These are phyloP conservation scores for Trypanosoma vivax DNA, from an alignment of 208 protist genomes.

Conservation along the genomic window DNA sequence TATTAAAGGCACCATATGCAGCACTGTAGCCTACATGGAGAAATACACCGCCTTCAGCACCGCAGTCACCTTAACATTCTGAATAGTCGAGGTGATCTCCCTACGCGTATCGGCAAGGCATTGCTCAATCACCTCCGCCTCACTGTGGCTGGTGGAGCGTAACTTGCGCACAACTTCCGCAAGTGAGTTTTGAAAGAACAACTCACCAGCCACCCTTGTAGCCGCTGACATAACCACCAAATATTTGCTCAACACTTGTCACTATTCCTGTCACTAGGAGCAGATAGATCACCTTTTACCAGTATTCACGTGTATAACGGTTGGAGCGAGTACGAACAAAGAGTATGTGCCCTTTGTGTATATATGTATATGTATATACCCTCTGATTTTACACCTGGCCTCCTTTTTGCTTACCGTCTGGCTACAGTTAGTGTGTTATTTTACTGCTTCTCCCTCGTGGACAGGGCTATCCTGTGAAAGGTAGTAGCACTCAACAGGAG, in stretches of 20 bases:
- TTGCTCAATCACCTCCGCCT: conserved; percentile 89
- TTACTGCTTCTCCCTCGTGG: too few relatives aligned
- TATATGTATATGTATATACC: too few relatives aligned
- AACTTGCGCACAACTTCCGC: conserved; percentile 94
- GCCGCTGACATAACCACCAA: conserved; percentile 20
- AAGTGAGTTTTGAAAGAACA: conserved; percentile 86
- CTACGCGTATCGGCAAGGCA: conserved; percentile 92
- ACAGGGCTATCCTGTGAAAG: too few relatives aligned
- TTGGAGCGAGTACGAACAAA: too few relatives aligned
- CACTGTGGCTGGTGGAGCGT: conserved; percentile 81
- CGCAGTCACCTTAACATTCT: conserved; percentile 89
- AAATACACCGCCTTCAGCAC: conserved; percentile 98
- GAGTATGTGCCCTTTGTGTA: too few relatives aligned
- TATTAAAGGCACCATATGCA: conserved; percentile 93
- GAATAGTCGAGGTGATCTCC: conserved; percentile 87
- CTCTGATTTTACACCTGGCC: too few relatives aligned
- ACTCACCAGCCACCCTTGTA: conserved; percentile 34
- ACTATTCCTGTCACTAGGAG: too few relatives aligned
- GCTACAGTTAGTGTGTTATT: too few relatives aligned
- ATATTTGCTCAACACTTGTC: not conserved
- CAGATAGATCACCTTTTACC: too few relatives aligned
- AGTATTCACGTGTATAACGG: too few relatives aligned
- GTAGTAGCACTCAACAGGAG: too few relatives aligned
- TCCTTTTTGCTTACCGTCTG: too few relatives aligned
- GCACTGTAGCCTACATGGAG: conserved; percentile 97